Evolutionary conservation across 768 basidiomycete genomes (phyloP), one percentile per base, ranked within the genome.

Genomic region (Exidia glandulosa): DNA sequence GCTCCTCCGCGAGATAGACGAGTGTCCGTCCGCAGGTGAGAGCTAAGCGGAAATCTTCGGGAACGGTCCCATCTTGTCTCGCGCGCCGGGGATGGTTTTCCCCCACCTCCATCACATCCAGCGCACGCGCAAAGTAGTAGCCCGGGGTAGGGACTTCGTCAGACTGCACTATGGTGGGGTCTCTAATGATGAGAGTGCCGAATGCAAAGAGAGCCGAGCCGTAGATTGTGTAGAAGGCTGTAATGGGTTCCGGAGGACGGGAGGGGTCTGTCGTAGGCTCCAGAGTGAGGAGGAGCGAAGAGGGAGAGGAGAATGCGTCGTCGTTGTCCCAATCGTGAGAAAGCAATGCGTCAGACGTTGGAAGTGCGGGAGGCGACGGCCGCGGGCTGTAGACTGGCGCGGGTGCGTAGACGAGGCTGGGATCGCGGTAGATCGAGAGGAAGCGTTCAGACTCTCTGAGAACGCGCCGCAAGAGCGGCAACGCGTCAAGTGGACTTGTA

Each of bases 371-470:
- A 59, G 66, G 33, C 61, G 65, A 63, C 57, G 60, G 59, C 50
- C 63, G 57, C 58, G 60, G 57, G 62, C 59, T 52, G 16, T 30
- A 32, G 25, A 68, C 64, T 59, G 59, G 10, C 54, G 68, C 52
- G 61, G 45, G 71, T 4, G 71, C 58, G 63, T 79, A 83, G 25
- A 85, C 67, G 19, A 76, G 70, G 25, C 81, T 82, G 1, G 83
- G 85, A 63, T 87, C 84, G 13, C 78, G 74, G 66, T 81, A 80
- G 31, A 71, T 69, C 31, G 75, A 63, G 59, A 84, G 73, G 63
- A 85, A 83, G n/a, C 81, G 78, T 69, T 84, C 81, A 68, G 83
- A 86, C 68, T 85, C 84, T 64, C 86, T 82, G 3, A 87, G 77
- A 56, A 86, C 81, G 4, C 79, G 84, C 32, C 85, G 78, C 48